Evolutionary conservation across 1,284 basidiomycete genomes (phyloP), one percentile per base, ranked within the genome.

Genomic region (Takashimella koratensis): DNA sequence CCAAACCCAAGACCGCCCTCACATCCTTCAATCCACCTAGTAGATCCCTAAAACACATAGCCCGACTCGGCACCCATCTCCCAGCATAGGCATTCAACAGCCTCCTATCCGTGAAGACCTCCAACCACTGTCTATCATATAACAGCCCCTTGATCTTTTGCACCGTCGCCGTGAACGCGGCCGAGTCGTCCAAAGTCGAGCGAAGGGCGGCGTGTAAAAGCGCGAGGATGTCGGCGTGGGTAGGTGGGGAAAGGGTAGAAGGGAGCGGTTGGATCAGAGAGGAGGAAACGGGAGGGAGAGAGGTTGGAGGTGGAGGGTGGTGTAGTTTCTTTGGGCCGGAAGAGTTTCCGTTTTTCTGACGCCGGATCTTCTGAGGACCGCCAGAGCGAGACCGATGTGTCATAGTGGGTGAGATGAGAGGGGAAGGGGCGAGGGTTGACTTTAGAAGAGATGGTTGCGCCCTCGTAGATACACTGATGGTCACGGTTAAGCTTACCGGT

Each of bases 41-140:
- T 49, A 77, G 55, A 43, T 74, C 70, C 22, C 76, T 47, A 51
- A 76, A 78, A 21, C 71, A 73, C 46, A 76, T 57, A 22, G 70
- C 74, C 45, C 77, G 59, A 47, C 70, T 69, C 19, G 77, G 76
- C 2, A 77, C 77, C 77, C 77, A 78, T 54, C 76, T 63, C 11
- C 74, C 75, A 4, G 73, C 70, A 60, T 78, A 78, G 4, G 69
- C 69, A 41, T 73, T 70, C 36, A 76, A 52, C 47, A 74, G 57
- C 26, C 42, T 46, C 47, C 64, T 53, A 41, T 67, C 53, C 26
- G 57, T 59, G 55, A 76, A 76, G 8, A 75, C 68, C 47, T 74
- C 68, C 46, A 76, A 61, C 69, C 74, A 76, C 50, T 70, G 61
- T 53, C 69, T 64, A 19, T 75, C 72, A 45, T 67, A 75, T 51